A percentile compares a stretch with the other conserved stretches of the same genome.
phyloP scores from a whole-genome alignment of 176 grass and related monocot genomes.

The Alopecurus myosuroides region DNA sequence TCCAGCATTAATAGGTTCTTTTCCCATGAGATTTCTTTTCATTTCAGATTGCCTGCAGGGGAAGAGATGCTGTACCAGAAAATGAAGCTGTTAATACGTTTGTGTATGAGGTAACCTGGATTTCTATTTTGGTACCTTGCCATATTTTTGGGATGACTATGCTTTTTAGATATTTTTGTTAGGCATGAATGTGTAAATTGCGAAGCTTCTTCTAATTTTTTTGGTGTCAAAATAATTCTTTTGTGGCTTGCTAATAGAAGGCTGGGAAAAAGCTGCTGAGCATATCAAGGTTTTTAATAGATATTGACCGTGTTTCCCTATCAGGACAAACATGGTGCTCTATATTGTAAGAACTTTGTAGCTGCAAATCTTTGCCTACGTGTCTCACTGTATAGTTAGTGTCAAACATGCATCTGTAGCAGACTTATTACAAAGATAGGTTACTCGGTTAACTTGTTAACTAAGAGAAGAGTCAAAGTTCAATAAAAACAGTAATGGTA shows the following conservation, averaged over 20 bases:
- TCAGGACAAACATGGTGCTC: not conserved
- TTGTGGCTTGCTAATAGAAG: not conserved
- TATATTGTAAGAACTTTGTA: not conserved
- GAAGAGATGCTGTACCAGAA: conserved; percentile 77
- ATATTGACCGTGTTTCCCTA: not conserved
- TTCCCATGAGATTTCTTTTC: not conserved
- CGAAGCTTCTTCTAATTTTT: not conserved
- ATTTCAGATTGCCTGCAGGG: conserved; percentile 72
- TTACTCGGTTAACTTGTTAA: not conserved
- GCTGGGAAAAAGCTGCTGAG: not conserved
- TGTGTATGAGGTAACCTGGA: conserved; percentile 25
- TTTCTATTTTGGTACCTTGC: not conserved
- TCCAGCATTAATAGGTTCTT: not conserved
- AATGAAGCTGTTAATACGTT: conserved; percentile 64
- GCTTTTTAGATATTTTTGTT: not conserved
- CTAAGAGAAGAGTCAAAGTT: not conserved
- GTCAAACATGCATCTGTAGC: not conserved
- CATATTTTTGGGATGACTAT: conserved; percentile 11
- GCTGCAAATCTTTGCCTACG: not conserved
- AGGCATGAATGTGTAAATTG: not conserved
- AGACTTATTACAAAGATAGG: not conserved
- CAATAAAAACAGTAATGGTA: not conserved
- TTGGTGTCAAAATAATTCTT: not conserved
- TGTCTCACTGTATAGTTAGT: not conserved
- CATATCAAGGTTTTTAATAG: not conserved